Evolutionary conservation across 441 rosid genomes (phyloP).

Genomic region (Pelargonium cotyledonis): DNA sequence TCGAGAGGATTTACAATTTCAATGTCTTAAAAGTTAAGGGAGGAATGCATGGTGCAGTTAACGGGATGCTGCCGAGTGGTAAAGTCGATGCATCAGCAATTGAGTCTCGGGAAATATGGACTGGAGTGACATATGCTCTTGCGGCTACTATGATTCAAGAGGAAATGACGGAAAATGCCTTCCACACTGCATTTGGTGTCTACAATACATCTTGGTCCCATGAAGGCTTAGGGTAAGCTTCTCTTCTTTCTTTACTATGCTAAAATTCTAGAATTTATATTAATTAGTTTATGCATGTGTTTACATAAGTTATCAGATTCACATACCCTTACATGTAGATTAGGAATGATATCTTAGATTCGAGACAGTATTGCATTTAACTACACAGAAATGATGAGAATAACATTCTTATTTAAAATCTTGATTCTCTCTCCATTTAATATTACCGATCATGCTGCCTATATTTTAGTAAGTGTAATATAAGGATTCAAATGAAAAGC

Average conservation of each 20-base stretch:
- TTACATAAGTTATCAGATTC: no score
- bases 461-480: no score
- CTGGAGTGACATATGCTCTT: background rate
- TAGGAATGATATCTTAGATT: no score
- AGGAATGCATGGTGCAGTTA: background rate
- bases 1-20: background rate
- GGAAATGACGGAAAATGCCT: background rate
- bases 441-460: no score
- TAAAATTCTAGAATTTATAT: no score
- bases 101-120: background rate
- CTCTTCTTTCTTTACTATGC: background rate
- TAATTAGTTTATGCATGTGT: background rate
- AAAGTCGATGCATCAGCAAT: background rate
- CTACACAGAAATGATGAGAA: no score
- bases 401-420: no score
- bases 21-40: background rate
- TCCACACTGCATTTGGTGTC: slow-evolving; percentile 4
- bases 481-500: no score
- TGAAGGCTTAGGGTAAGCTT: background rate
- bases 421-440: no score
- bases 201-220: background rate
- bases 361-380: no score
- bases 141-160: slow-evolving; percentile 2
- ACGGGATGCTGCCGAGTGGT: slow-evolving; percentile 3
- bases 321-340: no score